Percentiles rank a stretch among this genome's conserved stretches.
phyloP scores from a whole-genome alignment of 2,329 filamentous ascomycete species.

The Endoconidiophora polonica region DNA sequence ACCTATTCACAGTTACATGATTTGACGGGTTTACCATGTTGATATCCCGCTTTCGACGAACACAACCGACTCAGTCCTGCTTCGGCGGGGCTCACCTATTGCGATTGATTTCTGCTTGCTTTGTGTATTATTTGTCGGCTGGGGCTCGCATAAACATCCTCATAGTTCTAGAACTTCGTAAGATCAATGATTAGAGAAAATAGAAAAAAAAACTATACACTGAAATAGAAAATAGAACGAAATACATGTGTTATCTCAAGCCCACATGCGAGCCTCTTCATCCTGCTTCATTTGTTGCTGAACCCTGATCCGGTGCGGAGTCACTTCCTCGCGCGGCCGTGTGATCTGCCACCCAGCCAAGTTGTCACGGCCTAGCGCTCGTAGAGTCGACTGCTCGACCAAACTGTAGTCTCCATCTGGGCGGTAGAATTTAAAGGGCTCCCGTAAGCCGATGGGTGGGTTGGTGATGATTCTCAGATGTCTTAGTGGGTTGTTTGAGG shows the following conservation, averaged over 20 bases:
- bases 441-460: constrained; percentile 28
- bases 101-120: no score
- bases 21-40: no score
- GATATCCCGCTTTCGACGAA: no score
- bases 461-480: constrained; percentile 18
- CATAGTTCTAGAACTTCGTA: no score
- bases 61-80: no score
- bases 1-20: no score
- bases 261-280: constrained; percentile 28
- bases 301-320: constrained; percentile 23
- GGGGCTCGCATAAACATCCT: no score
- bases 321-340: constrained; percentile 29
- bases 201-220: no score
- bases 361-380: constrained; percentile 28
- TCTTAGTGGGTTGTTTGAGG: constrained; percentile 21
- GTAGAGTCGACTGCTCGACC: constrained; percentile 38
- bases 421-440: constrained; percentile 24
- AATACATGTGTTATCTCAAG: not conserved
- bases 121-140: no score
- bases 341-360: constrained; percentile 36
- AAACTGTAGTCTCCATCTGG: constrained; percentile 31
- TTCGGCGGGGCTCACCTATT: no score
- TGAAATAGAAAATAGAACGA: no score
- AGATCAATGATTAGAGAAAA: no score
- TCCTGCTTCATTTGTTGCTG: constrained; percentile 18